phyloP scores from a whole-genome alignment of 129 eudicot species.

The Dittrichia graveolens region DNA sequence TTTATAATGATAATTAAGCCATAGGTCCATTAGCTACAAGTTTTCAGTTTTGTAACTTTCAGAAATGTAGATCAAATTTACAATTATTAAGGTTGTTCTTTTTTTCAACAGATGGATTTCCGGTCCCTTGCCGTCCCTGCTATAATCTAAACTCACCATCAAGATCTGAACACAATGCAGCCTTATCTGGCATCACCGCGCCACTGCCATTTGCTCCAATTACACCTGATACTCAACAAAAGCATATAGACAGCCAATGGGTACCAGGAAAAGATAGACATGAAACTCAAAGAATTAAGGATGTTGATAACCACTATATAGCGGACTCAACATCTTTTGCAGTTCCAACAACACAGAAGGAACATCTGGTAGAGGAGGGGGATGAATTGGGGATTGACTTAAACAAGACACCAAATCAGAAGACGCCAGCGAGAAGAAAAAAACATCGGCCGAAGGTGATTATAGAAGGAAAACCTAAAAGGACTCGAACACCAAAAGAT shows the following conservation, averaged over 20 bases:
- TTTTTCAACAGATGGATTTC: conserved; percentile 51
- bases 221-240: conserved; percentile 57
- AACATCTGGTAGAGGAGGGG: conserved; percentile 34
- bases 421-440: conserved; percentile 62
- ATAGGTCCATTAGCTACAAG: too few species aligned
- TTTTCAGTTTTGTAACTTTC: too few species aligned
- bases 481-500: conserved; percentile 49
- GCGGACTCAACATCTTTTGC: conserved; percentile 47
- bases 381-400: conserved; percentile 51
- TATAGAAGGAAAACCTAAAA: conserved; percentile 70
- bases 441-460: conserved; percentile 91
- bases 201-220: conserved; percentile 49
- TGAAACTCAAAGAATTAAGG: conserved; percentile 30
- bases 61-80: neutral
- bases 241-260: conserved; percentile 32
- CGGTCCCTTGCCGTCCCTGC: conserved; percentile 35
- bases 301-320: conserved; percentile 32
- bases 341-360: conserved; percentile 39
- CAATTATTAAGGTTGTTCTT: neutral
- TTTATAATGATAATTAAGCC: neutral
- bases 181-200: conserved; percentile 28
- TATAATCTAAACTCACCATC: conserved; percentile 55
- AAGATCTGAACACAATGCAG: conserved; percentile 44
- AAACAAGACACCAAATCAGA: conserved; percentile 74
- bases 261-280: conserved; percentile 24